Evolutionary conservation across 2,329 filamentous ascomycete genomes (phyloP), one percentile per base, ranked within the genome.

Genomic region (Penicillium sp.): DNA sequence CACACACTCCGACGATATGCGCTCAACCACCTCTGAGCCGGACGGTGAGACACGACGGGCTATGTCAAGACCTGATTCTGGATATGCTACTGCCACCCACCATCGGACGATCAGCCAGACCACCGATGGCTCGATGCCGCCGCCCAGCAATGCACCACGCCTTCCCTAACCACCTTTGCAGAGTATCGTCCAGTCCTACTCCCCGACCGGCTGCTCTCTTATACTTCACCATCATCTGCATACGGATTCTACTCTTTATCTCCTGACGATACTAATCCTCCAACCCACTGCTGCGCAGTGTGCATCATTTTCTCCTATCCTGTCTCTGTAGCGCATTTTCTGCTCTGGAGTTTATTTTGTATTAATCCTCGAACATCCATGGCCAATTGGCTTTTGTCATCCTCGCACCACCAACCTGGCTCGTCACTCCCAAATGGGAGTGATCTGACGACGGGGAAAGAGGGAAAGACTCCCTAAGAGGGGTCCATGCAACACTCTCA

Each of bases 1-100:
- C 33, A 69, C 67, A 0, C 69, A 70, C 43, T 71, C 69, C 0
- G 67, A 74, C 20, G 71, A 73, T 2, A 68, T 67, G 60, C 66
- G 66, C 6, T 62, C 66, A 9, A 60, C 50, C 7, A 37, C 50
- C 4, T 65, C 60, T 1, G 61, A 66, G 22, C 42, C 62, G 0
- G 63, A 65, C 14, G 25, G 47, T 3, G 63, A 65, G 23, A 23
- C 37, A 14, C 49, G 62, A 20, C 65, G 63, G 63, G 37, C 31
- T 1, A 42, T 57, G 45, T 42, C 51, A 29, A 56, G 52, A 43
- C 51, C 57, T 2, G 62, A 58, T 23, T 56, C 59, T 11, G 37
- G 49, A 2, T 63, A 57, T 48, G 33, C 44, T 1, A 40, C 59
- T n/a, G 33, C 47, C 20, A 49, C 60, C 2, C 57, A 62, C 37